Conservation (phyloP, 2,329 filamentous ascomycete species). For the Fusarium chlamydosporum region DNA sequence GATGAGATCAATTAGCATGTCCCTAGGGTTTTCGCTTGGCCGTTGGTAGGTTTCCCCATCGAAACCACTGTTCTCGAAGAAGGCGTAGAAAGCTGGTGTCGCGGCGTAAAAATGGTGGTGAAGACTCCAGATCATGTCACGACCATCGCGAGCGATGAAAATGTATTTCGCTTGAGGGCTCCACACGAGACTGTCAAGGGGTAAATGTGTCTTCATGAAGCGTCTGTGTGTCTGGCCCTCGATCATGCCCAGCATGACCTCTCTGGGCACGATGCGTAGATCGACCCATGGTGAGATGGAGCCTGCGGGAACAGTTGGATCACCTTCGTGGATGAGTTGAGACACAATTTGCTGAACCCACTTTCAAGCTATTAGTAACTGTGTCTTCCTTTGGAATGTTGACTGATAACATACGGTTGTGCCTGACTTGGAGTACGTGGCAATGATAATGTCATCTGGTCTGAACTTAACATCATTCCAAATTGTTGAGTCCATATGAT, state of each 20-base stretch:
- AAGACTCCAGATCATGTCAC: constrained; percentile 25
- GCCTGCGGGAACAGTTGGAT: constrained; percentile 1
- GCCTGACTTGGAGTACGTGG: constrained; percentile 20
- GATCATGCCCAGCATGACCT: constrained; percentile 2
- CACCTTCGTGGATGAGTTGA: constrained; percentile 15
- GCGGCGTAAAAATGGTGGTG: constrained; percentile 18
- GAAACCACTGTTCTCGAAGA: constrained; percentile 5
- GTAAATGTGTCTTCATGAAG: constrained; percentile 24
- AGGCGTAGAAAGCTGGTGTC: constrained; percentile 15
- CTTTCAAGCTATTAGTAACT: neutral
- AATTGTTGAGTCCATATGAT: constrained; percentile 27
- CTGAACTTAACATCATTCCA: constrained; percentile 24
- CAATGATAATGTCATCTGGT: constrained; percentile 26
- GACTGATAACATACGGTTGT: neutral
- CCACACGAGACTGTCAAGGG: constrained; percentile 8
- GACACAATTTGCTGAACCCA: constrained; percentile 30
- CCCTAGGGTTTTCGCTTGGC: neutral
- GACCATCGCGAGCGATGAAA: constrained; percentile 18
- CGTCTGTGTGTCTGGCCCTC: constrained; percentile 13
- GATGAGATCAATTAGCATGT: constrained; percentile 5
- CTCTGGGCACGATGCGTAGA: constrained; percentile 4
- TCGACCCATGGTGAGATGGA: constrained; percentile 20
- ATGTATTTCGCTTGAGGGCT: constrained; percentile 20
- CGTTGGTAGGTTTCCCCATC: neutral
- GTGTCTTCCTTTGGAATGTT: rapidly evolving